Evolutionary conservation across 176 grass and related monocot species (phyloP), one percentile per base, ranked within the genome.

Genomic region (Musa acuminata): DNA sequence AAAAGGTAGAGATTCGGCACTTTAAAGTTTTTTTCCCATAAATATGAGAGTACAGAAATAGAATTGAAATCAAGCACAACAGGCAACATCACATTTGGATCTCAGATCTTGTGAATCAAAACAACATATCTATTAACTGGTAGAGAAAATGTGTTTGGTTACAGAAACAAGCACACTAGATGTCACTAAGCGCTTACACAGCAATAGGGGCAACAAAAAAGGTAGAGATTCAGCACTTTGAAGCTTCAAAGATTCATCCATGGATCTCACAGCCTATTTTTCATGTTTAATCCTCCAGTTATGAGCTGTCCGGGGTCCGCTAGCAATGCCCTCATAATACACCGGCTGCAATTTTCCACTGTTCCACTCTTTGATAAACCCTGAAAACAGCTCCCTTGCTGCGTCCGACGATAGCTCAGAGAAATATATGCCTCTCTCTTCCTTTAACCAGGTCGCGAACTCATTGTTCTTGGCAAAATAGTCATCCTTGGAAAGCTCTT

Each of bases 381-480:
- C 83, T n/a, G 74, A 75, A 71, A 99, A 94, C 50, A 91, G 69
- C 19, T 87, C 95, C 29, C 77, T 84, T 78, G 95, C 86, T 69
- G 84, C 69, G 54, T 91, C 90, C 17, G 95, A 89, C 67, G 90
- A 87, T 74, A 99, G 91, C 59, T 99, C 88, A 24, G 82, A 91
- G 74, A 99, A 99, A 84, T 87, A 99, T 79, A 94, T 91, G 20
- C 75, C 75, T 70, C 87, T 87, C 78, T 89, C 82, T 89, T 94
- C 86, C 80, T 91, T 94, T 59, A 94, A 84, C 88, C 95, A 99
- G 8, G 90, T 89, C 7, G 91, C 82, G 17, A 99, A 99, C 70
- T 99, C 95, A 13, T 94, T 94, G 84, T 86, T 99, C 74, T 91
- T 99, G 16, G 95, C 80, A 51, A 91, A 99, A 29, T 99, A 99